Conservation (phyloP, 169 alveolate species). For the Babesia ovata region DNA sequence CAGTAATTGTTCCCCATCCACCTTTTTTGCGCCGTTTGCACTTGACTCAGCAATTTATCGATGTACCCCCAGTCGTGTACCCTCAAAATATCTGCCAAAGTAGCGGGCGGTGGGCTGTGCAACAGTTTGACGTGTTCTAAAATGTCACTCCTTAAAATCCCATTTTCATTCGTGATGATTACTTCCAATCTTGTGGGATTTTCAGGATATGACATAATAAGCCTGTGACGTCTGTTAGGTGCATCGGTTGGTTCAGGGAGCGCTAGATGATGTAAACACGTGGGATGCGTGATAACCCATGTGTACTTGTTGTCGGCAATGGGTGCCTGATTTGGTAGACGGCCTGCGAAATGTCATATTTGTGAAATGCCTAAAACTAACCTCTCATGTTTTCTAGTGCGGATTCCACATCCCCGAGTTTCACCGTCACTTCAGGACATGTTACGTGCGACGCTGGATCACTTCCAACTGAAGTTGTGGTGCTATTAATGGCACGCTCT, state of each 20-base stretch:
- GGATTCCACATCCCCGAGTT: background rate
- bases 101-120: slow-evolving; percentile 82
- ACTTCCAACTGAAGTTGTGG: background rate
- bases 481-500: background rate
- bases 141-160: slow-evolving; percentile 81
- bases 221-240: slow-evolving; percentile 81
- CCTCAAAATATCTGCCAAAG: slow-evolving; percentile 90
- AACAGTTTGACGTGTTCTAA: slow-evolving; percentile 77
- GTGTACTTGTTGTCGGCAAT: slow-evolving; percentile 17
- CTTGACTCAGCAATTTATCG: slow-evolving; percentile 74
- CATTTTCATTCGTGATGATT: slow-evolving; percentile 80
- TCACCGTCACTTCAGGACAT: background rate
- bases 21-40: slow-evolving; percentile 63
- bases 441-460: background rate
- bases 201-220: slow-evolving; percentile 84
- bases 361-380: background rate
- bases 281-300: slow-evolving; percentile 71
- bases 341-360: background rate
- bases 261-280: slow-evolving; percentile 84
- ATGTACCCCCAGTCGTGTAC: slow-evolving; percentile 94
- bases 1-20: slow-evolving; percentile 71
- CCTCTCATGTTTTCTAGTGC: background rate
- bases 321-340: background rate
- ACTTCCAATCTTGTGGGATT: slow-evolving; percentile 90
- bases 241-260: slow-evolving; percentile 89